A percentile compares a stretch with the other conserved stretches of the same genome.
These are phyloP conservation scores for Massariosphaeria phaeospora DNA, from an alignment of 495 filamentous ascomycete genomes.

Conservation along the genomic window DNA sequence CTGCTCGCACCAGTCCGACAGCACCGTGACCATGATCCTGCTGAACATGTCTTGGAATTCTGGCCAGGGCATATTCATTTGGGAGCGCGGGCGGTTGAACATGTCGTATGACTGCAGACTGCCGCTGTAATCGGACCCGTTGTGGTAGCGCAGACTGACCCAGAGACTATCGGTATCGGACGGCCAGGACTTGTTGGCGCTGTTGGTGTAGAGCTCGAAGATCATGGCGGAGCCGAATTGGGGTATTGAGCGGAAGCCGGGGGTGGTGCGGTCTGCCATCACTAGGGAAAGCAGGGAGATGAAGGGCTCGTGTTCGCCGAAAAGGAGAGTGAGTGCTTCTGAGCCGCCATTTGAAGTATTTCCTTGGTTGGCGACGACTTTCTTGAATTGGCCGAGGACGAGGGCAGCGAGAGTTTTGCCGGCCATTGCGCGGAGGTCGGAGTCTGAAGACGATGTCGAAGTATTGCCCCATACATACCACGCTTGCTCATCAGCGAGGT, in stretches of 20 bases:
- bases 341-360: slow-evolving; percentile 34
- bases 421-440: slow-evolving; percentile 57
- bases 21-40: slow-evolving; percentile 52
- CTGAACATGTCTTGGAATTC: slow-evolving; percentile 60
- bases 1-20: slow-evolving; percentile 60
- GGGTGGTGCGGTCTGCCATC: slow-evolving; percentile 49
- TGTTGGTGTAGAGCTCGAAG: slow-evolving; percentile 64
- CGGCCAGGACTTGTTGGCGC: slow-evolving; percentile 47
- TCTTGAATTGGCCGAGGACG: slow-evolving; percentile 52
- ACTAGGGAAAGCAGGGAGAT: slow-evolving; percentile 67
- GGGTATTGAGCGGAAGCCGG: slow-evolving; percentile 64
- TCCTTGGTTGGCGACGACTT: slow-evolving; percentile 41
- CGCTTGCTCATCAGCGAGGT: slow-evolving; percentile 60
- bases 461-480: slow-evolving; percentile 55
- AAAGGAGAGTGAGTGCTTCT: slow-evolving; percentile 57
- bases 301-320: slow-evolving; percentile 66
- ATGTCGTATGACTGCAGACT: slow-evolving; percentile 55
- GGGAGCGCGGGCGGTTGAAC: slow-evolving; percentile 49
- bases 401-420: slow-evolving; percentile 62
- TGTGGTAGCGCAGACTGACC: slow-evolving; percentile 74
- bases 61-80: slow-evolving; percentile 54
- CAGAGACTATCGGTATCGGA: slow-evolving; percentile 50
- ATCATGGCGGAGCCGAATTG: slow-evolving; percentile 63
- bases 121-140: slow-evolving; percentile 53
- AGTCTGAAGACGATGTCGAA: slow-evolving; percentile 23